A percentile compares a stretch with the other conserved stretches of the same genome.
phyloP scores from a whole-genome alignment of 371 early-diverging fungal genomes.

The Thermomucor indicae-seudaticae region DNA sequence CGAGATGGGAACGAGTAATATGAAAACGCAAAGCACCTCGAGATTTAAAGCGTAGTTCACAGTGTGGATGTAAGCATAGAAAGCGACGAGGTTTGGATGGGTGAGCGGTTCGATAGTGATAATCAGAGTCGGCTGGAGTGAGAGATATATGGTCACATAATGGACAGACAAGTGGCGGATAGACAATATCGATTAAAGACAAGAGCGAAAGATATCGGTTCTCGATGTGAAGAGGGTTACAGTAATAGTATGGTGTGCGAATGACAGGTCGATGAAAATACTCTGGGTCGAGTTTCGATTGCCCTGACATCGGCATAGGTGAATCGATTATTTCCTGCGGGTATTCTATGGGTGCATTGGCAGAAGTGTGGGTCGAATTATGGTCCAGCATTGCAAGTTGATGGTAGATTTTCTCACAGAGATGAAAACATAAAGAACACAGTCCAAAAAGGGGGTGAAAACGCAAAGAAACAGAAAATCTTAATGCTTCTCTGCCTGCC shows the following conservation, averaged over 20 bases:
- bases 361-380: too few species aligned
- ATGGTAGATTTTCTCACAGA: too few species aligned
- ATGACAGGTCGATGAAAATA: neutral
- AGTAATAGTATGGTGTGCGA: slow-evolving; percentile 4
- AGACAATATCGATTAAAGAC: slow-evolving; percentile 13
- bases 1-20: slow-evolving; percentile 14
- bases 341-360: too few species aligned
- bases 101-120: slow-evolving; percentile 6
- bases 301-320: too few species aligned
- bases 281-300: too few species aligned
- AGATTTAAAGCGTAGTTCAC: slow-evolving; percentile 11
- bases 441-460: neutral
- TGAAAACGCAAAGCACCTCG: slow-evolving; percentile 17
- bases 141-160: slow-evolving; percentile 9
- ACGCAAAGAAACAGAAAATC: neutral
- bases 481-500: too few species aligned
- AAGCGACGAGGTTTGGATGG: slow-evolving; percentile 1
- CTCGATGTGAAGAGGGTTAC: slow-evolving; percentile 13
- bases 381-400: too few species aligned
- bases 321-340: too few species aligned
- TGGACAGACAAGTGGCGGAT: slow-evolving; percentile 13
- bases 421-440: neutral
- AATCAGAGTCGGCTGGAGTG: slow-evolving; percentile 6
- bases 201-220: slow-evolving; percentile 15
- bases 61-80: slow-evolving; percentile 18